Evolutionary conservation across 2,329 filamentous ascomycete genomes (phyloP).

Genomic region (Biscogniauxia marginata): DNA sequence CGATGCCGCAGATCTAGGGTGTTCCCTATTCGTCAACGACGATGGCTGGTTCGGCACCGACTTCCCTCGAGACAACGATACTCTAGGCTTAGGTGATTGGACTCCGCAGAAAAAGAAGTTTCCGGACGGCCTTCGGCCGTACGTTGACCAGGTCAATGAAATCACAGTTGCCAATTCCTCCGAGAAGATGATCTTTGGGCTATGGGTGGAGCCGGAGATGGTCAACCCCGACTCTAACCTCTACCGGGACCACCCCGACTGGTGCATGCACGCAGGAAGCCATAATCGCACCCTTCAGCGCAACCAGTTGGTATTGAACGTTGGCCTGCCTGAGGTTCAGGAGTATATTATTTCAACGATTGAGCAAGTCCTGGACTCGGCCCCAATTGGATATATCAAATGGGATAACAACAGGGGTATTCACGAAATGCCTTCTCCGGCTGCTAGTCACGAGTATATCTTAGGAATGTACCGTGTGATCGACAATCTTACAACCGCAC

Average conservation of each 20-base stretch:
- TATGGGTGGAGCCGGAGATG: conserved; percentile 71
- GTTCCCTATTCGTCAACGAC: conserved; percentile 64
- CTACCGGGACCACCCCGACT: conserved; percentile 62
- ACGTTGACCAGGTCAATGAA: conserved; percentile 51
- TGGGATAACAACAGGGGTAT: conserved; percentile 69
- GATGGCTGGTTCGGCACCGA: conserved; percentile 68
- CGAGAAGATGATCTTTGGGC: conserved; percentile 55
- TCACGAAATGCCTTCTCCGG: conserved; percentile 56
- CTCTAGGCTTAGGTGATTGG: conserved; percentile 63
- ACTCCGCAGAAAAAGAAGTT: conserved; percentile 56
- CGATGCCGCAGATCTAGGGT: conserved; percentile 56
- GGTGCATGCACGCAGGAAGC: conserved; percentile 56
- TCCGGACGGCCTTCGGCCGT: conserved; percentile 52
- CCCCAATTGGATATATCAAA: conserved; percentile 60
- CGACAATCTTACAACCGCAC: conserved; percentile 55
- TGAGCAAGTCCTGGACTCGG: conserved; percentile 51
- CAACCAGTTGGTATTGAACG: conserved; percentile 60
- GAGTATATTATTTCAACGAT: conserved; percentile 59
- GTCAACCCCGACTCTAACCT: conserved; percentile 61
- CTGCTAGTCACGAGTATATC: conserved; percentile 58
- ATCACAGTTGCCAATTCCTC: conserved; percentile 47
- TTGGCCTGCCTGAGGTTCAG: conserved; percentile 60
- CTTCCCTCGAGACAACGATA: conserved; percentile 57
- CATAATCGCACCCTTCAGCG: conserved; percentile 56
- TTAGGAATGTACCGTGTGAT: conserved; percentile 63